These are phyloP conservation scores for Cordyceps militaris DNA, from an alignment of 2,329 filamentous ascomycete species.

Conservation along the genomic window DNA sequence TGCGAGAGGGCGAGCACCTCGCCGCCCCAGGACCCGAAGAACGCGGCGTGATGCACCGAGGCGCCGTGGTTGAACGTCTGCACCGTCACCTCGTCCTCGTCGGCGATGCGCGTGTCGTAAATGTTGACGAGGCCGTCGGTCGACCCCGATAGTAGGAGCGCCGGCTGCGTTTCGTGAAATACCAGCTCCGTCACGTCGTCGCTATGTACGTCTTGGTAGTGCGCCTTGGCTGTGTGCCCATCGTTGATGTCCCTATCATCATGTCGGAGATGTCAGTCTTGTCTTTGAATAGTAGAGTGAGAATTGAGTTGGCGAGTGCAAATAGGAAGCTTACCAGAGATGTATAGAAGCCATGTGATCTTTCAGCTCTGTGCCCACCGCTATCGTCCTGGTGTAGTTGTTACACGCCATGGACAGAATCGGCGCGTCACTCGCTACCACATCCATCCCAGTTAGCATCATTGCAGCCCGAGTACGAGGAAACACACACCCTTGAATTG, in stretches of 20 bases:
- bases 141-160: constrained; percentile 65
- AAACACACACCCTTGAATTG: constrained; percentile 37
- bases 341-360: constrained; percentile 55
- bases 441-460: constrained; percentile 17
- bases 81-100: constrained; percentile 71
- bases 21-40: constrained; percentile 46
- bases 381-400: constrained; percentile 50
- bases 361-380: constrained; percentile 65
- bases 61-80: constrained; percentile 73
- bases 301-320: neutral
- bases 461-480: fast-evolving
- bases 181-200: constrained; percentile 56
- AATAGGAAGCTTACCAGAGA: constrained; percentile 43
- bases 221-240: constrained; percentile 37
- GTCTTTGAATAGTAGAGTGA: too few relatives aligned
- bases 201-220: constrained; percentile 59
- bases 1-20: constrained; percentile 69
- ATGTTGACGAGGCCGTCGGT: constrained; percentile 76
- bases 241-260: constrained; percentile 52
- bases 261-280: neutral
- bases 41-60: constrained; percentile 68
- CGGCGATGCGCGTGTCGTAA: constrained; percentile 61
- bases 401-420: constrained; percentile 62
- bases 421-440: constrained; percentile 37
- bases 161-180: constrained; percentile 53